A percentile compares a stretch with the other conserved stretches of the same genome.
phyloP scores from a whole-genome alignment of 495 filamentous ascomycete genomes.

The Xylaria intraflava region DNA sequence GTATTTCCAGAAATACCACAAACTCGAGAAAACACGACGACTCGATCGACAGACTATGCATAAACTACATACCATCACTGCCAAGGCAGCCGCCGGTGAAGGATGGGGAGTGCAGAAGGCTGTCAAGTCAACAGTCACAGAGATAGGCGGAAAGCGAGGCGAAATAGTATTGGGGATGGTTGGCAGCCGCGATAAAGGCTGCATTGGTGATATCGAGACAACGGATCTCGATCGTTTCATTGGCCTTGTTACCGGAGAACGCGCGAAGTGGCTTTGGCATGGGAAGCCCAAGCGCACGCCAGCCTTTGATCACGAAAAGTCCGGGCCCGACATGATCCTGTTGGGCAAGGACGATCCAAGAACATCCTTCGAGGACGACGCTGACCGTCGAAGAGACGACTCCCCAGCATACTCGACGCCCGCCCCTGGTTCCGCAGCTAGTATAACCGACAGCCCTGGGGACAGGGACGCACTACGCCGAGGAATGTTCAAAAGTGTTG shows the following conservation, averaged over 20 bases:
- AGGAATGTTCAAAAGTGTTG: conserved; percentile 70
- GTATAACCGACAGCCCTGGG: conserved; percentile 38
- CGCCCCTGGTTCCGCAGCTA: conserved; percentile 33
- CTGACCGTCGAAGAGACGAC: conserved; percentile 38
- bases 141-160: conserved; percentile 90
- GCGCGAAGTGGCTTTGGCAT: conserved; percentile 88
- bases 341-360: conserved; percentile 56
- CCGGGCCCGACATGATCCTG: conserved; percentile 48
- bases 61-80: conserved; percentile 70
- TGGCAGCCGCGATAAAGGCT: conserved; percentile 76
- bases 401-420: conserved; percentile 30
- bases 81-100: conserved; percentile 79
- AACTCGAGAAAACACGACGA: conserved; percentile 66
- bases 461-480: conserved; percentile 64
- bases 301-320: conserved; percentile 44
- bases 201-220: conserved; percentile 88
- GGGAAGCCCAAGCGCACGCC: conserved; percentile 65
- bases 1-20: conserved; percentile 84
- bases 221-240: conserved; percentile 80
- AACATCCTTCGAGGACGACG: conserved; percentile 41
- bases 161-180: conserved; percentile 93
- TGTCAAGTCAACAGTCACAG: conserved; percentile 90
- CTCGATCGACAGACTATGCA: conserved; percentile 79
- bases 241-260: conserved; percentile 66
- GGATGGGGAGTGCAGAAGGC: conserved; percentile 70